Percentiles rank a stretch among this genome's conserved stretches.
These are phyloP conservation scores for Salisapilia sapeloensis DNA, from an alignment of 352 stramenopile species.

Conservation along the genomic window DNA sequence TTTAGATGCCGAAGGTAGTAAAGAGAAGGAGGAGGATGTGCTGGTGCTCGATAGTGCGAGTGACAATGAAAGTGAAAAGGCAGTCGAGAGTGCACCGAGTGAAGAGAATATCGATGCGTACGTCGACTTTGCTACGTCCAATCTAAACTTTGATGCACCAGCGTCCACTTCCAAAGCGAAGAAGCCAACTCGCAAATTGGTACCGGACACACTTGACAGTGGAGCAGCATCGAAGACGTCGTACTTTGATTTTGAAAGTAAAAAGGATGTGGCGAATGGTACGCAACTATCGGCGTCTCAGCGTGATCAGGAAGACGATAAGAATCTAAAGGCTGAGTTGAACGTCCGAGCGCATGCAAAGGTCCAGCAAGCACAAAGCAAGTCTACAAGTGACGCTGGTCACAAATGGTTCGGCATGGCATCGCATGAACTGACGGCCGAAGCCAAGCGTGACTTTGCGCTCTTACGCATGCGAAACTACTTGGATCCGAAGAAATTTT, in stretches of 20 bases:
- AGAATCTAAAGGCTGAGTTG: constrained; percentile 17
- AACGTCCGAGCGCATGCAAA: constrained; percentile 20
- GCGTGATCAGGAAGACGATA: constrained; percentile 24
- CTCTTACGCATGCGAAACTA: constrained; percentile 91
- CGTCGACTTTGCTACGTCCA: too few relatives aligned
- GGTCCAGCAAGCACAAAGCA: constrained; percentile 27
- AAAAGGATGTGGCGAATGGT: constrained; percentile 10
- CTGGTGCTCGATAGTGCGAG: too few relatives aligned
- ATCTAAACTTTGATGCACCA: neutral
- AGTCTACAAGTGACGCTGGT: constrained; percentile 32
- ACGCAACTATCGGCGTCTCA: constrained; percentile 20
- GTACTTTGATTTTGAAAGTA: constrained; percentile 27
- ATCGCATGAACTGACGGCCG: constrained; percentile 76
- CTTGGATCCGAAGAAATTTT: constrained; percentile 93
- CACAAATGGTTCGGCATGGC: constrained; percentile 87
- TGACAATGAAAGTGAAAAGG: too few relatives aligned
- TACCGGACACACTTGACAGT: constrained; percentile 49
- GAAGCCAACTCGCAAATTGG: constrained; percentile 5
- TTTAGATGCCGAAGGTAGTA: too few relatives aligned
- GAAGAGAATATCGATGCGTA: too few relatives aligned
- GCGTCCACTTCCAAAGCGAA: constrained; percentile 1
- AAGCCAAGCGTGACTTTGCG: constrained; percentile 80
- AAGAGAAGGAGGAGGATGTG: too few relatives aligned
- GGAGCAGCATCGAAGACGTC: constrained; percentile 25
- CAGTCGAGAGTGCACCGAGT: too few relatives aligned